Percentiles rank a stretch among this genome's conserved stretches.
Evolutionary conservation across 306 rosid genomes (phyloP).

Genomic region (Prosopis cineraria): DNA sequence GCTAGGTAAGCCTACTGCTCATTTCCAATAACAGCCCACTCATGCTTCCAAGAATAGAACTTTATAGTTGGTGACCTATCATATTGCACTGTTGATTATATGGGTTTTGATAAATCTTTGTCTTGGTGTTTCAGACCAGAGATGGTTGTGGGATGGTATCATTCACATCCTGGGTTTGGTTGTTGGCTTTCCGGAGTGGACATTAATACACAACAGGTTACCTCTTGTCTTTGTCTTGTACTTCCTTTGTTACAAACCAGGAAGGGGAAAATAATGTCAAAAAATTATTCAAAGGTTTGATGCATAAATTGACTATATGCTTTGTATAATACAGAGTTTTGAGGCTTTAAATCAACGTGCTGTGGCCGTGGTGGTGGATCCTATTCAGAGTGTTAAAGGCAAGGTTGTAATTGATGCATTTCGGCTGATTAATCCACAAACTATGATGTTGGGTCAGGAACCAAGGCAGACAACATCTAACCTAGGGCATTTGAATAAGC

Average conservation of each 20-base stretch:
- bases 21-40: neutral
- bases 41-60: neutral
- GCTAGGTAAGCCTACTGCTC: neutral
- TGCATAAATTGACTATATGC: conserved; percentile 7
- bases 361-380: conserved; percentile 98
- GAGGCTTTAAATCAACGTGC: conserved; percentile 98
- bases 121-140: conserved; percentile 65
- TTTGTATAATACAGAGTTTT: conserved; percentile 62
- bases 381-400: conserved; percentile 96
- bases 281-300: neutral
- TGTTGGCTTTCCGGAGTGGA: conserved; percentile 99
- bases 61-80: neutral
- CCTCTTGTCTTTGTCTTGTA: neutral
- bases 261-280: neutral
- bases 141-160: conserved; percentile 99
- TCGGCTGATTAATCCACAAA: conserved; percentile 92
- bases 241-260: neutral
- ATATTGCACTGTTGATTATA: conserved; percentile 4
- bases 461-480: conserved; percentile 96
- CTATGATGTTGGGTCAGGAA: conserved; percentile 98
- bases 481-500: conserved; percentile 92
- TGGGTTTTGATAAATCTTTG: conserved; percentile 21
- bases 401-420: conserved; percentile 98
- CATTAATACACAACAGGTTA: conserved; percentile 96
- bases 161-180: conserved; percentile 98